Evolutionary conservation across 345 rosid species (phyloP).

Genomic region (Moricandia arvensis): DNA sequence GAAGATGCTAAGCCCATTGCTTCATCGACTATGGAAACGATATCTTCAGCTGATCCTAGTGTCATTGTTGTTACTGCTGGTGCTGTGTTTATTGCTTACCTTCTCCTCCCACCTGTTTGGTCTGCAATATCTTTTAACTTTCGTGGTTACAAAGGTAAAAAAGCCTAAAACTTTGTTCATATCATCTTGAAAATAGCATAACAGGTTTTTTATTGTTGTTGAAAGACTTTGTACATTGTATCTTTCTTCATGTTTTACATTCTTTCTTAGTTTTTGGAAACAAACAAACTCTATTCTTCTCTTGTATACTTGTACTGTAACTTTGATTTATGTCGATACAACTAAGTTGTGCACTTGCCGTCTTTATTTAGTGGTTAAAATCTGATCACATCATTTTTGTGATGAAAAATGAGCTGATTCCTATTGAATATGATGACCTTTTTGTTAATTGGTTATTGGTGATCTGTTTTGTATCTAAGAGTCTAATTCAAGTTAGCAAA

Average conservation of each 20-base stretch:
- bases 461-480: not conserved
- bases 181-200: slow-evolving; percentile 7
- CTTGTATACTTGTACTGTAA: no score
- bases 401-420: not conserved
- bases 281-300: no score
- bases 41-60: slow-evolving; percentile 70
- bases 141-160: slow-evolving; percentile 88
- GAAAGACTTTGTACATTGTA: not conserved
- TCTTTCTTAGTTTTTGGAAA: no score
- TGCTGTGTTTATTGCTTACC: slow-evolving; percentile 60
- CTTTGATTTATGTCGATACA: no score
- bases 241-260: no score
- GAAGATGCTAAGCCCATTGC: slow-evolving; percentile 80
- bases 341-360: no score
- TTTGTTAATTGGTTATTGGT: not conserved
- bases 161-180: not conserved
- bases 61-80: slow-evolving; percentile 73
- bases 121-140: slow-evolving; percentile 62
- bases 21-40: slow-evolving; percentile 69
- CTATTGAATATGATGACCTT: not conserved
- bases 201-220: no score
- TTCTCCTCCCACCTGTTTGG: slow-evolving; percentile 78
- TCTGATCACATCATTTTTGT: not conserved
- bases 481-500: not conserved
- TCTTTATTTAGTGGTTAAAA: no score